Evolutionary conservation across 768 basidiomycete species (phyloP), one percentile per base, ranked within the genome.

Genomic region (Trametes coccinea): DNA sequence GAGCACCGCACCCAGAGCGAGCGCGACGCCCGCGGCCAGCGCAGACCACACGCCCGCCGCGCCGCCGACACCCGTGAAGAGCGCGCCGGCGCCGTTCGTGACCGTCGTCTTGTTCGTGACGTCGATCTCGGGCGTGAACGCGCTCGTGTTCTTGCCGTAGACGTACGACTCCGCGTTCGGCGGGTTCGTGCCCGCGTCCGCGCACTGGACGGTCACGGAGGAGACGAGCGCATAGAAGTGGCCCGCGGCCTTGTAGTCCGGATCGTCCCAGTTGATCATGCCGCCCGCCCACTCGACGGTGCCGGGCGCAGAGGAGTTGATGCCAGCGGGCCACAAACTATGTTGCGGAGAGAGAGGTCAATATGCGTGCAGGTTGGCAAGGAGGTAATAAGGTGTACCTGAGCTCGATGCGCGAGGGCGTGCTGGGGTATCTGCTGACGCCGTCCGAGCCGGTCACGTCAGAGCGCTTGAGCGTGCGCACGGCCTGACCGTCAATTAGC

Each of bases 281-380:
- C 87, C 92, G 63, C 90, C 90, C 14, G 86, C 81, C 92, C 93
- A 95, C 57, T 82, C 67, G 37, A 95, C 75, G 7, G 89, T 93
- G 29, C 93, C 93, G 51, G 77, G 74, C 7, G 90, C 78, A 37
- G 78, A 80, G 8, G 79, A 69, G 41, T 78, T 59, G 68, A 90
- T 86, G 34, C 92, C 93, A 5, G 89, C 88, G n/a, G 92, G 88
- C 92, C 92, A 94, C 55, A 94, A 66, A 62, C 88, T 79, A 48
- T 4, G 34, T 6, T 11, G 34, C 16, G 27, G 30, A 30, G 40
- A 16, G 41, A 4, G 40, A 5, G 47, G n/a, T 59, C 29, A 22
- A 11, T 13, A 11, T 5, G 14, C 16, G n/a, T 6, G 14, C 4
- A 34, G n/a, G 22, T n/a, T 31, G n/a, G 9, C 6, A n/a, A 41